These are phyloP conservation scores for Botrytis tulipae DNA, from an alignment of 2,329 filamentous ascomycete species.

Conservation along the genomic window DNA sequence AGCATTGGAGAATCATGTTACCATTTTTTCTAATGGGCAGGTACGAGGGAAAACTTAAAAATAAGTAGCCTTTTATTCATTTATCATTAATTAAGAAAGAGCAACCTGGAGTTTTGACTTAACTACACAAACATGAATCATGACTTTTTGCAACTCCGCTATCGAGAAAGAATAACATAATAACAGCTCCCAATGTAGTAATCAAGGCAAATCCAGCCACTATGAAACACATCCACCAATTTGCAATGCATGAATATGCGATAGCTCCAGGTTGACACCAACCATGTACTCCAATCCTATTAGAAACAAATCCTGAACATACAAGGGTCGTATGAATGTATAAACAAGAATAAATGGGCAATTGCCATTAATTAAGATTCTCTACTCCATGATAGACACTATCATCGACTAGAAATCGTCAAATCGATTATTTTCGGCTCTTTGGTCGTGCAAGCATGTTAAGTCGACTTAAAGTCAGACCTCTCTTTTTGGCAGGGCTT, in stretches of 20 bases:
- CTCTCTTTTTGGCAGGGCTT: slow-evolving; percentile 49
- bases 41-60: background rate
- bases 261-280: slow-evolving; percentile 16
- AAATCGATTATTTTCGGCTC: slow-evolving; percentile 46
- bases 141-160: background rate
- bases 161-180: slow-evolving; percentile 8
- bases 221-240: slow-evolving; percentile 17
- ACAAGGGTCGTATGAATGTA: slow-evolving; percentile 15
- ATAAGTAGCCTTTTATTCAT: slow-evolving; percentile 18
- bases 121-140: slow-evolving; percentile 20
- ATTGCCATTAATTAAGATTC: slow-evolving; percentile 7
- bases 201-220: background rate
- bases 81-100: slow-evolving; percentile 20
- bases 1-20: background rate
- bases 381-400: background rate
- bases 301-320: slow-evolving; percentile 17
- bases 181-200: slow-evolving; percentile 10
- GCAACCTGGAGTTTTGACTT: slow-evolving; percentile 1
- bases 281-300: slow-evolving; percentile 20
- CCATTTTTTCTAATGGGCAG: background rate
- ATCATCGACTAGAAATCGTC: background rate
- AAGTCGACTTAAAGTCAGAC: slow-evolving; percentile 57
- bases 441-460: slow-evolving; percentile 63
- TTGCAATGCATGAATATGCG: slow-evolving; percentile 20
- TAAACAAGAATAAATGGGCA: slow-evolving; percentile 20